These are phyloP conservation scores for Wickerhamomyces sp. DNA, from an alignment of 1,139 yeast species.

Conservation along the genomic window DNA sequence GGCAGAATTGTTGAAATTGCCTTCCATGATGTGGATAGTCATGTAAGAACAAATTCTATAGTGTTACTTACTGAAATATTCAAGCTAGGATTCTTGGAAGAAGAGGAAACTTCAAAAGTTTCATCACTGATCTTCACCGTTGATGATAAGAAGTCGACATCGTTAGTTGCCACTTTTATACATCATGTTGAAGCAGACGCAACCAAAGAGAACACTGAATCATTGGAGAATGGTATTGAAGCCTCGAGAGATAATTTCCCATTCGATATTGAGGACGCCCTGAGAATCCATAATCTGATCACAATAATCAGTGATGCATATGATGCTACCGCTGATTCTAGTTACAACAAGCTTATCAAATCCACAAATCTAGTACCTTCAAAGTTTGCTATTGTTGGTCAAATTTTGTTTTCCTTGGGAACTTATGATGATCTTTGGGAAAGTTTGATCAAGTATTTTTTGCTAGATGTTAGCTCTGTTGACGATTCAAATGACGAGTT, in stretches of 20 bases:
- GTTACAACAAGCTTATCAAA: not conserved
- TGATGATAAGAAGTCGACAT: conserved; percentile 28
- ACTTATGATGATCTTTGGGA: conserved; percentile 32
- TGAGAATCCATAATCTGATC: conserved; percentile 37
- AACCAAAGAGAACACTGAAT: conserved; percentile 32
- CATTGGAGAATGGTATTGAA: conserved; percentile 31
- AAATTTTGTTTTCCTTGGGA: conserved; percentile 24
- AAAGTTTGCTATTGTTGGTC: conserved; percentile 18
- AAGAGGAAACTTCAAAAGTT: conserved; percentile 41
- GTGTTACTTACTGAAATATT: conserved; percentile 52
- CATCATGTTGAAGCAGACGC: conserved; percentile 32
- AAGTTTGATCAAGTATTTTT: conserved; percentile 34
- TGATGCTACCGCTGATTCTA: not conserved
- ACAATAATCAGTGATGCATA: conserved; percentile 28
- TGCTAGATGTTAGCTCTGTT: conserved; percentile 38
- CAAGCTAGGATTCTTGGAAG: conserved; percentile 58
- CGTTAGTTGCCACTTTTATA: conserved; percentile 42
- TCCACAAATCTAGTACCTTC: conserved; percentile 3
- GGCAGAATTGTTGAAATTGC: conserved; percentile 62
- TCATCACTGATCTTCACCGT: conserved; percentile 39
- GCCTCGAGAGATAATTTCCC: conserved; percentile 24
- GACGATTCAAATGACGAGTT: conserved; percentile 19
- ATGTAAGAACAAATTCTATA: conserved; percentile 49
- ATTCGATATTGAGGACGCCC: conserved; percentile 29
- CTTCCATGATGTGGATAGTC: conserved; percentile 43